A percentile compares a stretch with the other conserved stretches of the same genome.
Evolutionary conservation across 2,329 filamentous ascomycete genomes (phyloP).

Genomic region (Mollisia scopiformis): DNA sequence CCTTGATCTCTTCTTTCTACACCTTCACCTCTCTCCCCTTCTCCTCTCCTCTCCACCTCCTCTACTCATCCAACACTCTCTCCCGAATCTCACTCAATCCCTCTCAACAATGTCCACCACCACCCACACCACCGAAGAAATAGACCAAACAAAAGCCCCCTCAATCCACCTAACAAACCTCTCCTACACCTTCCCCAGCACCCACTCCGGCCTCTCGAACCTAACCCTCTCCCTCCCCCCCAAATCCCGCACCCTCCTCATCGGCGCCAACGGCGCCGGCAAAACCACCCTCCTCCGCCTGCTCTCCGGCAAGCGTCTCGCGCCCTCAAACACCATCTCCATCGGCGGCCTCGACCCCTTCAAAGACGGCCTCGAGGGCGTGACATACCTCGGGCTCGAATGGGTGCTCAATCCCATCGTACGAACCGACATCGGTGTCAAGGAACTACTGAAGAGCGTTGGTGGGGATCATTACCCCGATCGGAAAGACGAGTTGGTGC

Average conservation of each 20-base stretch:
- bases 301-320: constrained; percentile 91
- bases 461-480: constrained; percentile 83
- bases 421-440: constrained; percentile 90
- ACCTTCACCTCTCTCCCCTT: not conserved
- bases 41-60: not conserved
- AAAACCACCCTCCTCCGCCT: constrained; percentile 95
- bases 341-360: constrained; percentile 91
- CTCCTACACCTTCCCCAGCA: constrained; percentile 88
- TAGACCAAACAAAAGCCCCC: constrained; percentile 28
- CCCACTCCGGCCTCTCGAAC: constrained; percentile 74
- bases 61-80: not conserved
- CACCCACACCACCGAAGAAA: not conserved
- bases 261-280: constrained; percentile 95
- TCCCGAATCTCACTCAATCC: not conserved
- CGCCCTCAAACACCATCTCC: constrained; percentile 72
- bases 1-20: not conserved
- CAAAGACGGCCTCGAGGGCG: constrained; percentile 84
- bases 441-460: constrained; percentile 80
- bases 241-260: constrained; percentile 84
- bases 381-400: constrained; percentile 95
- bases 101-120: not conserved
- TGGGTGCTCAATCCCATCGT: constrained; percentile 99
- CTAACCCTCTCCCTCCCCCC: constrained; percentile 78
- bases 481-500: constrained; percentile 83
- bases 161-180: constrained; percentile 73